A percentile compares a stretch with the other conserved stretches of the same genome.
Conservation (phyloP, 1,284 basidiomycete genomes). For the Fomitopsis betulina region DNA sequence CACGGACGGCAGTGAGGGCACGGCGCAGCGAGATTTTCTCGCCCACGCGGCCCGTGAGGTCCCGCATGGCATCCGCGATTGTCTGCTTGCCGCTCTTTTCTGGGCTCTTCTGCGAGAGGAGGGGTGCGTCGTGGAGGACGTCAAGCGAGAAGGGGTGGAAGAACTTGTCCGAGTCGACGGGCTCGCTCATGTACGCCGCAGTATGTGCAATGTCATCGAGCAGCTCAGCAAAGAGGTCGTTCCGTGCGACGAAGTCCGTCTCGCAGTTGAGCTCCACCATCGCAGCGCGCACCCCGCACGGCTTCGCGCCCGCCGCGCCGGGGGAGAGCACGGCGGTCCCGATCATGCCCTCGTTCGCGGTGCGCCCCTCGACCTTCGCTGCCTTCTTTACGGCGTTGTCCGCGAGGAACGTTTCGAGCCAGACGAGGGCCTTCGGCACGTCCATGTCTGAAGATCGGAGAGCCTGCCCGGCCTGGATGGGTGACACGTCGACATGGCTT, state of each 20-base stretch:
- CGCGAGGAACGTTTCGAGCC: constrained; percentile 75
- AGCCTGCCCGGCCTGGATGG: constrained; percentile 88
- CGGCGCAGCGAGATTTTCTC: constrained; percentile 85
- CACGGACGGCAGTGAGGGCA: constrained; percentile 66
- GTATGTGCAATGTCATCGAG: constrained; percentile 84
- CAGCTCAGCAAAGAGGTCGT: constrained; percentile 78
- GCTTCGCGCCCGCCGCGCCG: constrained; percentile 34
- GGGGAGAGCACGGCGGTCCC: constrained; percentile 69
- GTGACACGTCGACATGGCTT: constrained; percentile 75
- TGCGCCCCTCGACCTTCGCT: constrained; percentile 75
- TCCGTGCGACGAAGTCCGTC: constrained; percentile 93
- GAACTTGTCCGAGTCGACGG: constrained; percentile 31
- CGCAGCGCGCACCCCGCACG: constrained; percentile 64
- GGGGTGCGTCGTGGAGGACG: constrained; percentile 60
- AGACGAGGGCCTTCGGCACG: constrained; percentile 69
- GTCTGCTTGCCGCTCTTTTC: constrained; percentile 33
- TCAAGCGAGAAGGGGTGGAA: constrained; percentile 46
- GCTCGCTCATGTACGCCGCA: constrained; percentile 75
- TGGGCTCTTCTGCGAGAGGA: constrained; percentile 40
- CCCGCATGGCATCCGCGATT: constrained; percentile 73
- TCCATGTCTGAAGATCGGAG: constrained; percentile 75
- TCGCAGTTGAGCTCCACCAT: constrained; percentile 96
- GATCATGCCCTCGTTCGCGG: constrained; percentile 77
- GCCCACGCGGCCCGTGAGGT: constrained; percentile 81
- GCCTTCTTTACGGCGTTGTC: constrained; percentile 75